phyloP scores from a whole-genome alignment of 805 yeast species.

The Zygotorulaspora chibaensis region DNA sequence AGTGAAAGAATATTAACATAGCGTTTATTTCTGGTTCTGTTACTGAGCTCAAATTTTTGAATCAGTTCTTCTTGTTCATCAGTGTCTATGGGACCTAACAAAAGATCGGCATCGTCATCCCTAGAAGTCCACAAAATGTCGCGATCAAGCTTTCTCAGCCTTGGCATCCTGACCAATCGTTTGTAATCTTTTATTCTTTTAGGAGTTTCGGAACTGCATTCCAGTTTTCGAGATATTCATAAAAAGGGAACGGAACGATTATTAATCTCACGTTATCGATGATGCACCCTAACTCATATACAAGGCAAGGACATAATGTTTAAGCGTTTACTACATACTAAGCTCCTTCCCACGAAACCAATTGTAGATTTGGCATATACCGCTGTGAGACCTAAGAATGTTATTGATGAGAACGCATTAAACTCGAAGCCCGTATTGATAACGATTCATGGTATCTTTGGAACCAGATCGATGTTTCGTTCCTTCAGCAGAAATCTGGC shows the following conservation, averaged over 20 bases:
- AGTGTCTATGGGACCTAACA: constrained; percentile 26
- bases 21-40: constrained; percentile 17
- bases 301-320: background rate
- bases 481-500: constrained; percentile 38
- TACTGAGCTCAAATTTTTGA: constrained; percentile 23
- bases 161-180: constrained; percentile 18
- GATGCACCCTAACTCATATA: background rate
- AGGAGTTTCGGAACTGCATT: no score
- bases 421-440: constrained; percentile 38
- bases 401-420: background rate
- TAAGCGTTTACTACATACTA: constrained; percentile 8
- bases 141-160: constrained; percentile 23
- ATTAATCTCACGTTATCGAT: background rate
- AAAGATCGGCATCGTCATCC: constrained; percentile 14
- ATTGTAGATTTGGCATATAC: constrained; percentile 23
- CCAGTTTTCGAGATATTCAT: background rate
- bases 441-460: constrained; percentile 52
- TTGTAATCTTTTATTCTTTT: no score
- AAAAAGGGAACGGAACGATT: background rate
- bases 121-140: constrained; percentile 10
- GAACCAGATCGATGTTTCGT: constrained; percentile 43
- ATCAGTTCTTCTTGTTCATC: constrained; percentile 35
- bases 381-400: constrained; percentile 14
- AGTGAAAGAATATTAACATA: constrained; percentile 20
- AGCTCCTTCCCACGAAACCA: constrained; percentile 16